Conservation (phyloP, 768 basidiomycete genomes). For the Collybia nuda region DNA sequence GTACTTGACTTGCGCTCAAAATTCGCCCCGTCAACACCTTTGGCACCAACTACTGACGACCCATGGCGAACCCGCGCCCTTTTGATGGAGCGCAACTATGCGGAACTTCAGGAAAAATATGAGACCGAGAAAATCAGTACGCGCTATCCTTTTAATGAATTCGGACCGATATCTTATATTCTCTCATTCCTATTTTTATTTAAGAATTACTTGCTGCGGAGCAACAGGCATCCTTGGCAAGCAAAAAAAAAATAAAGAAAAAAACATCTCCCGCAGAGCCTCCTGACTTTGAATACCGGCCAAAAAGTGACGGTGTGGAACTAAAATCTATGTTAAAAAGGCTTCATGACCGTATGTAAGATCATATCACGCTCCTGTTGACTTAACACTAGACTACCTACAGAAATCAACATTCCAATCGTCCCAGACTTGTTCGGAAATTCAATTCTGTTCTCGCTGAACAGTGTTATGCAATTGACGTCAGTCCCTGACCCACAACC, state of each 20-base stretch:
- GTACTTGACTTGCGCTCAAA: slow-evolving; percentile 37
- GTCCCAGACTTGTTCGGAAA: slow-evolving; percentile 3
- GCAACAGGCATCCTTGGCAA: slow-evolving; percentile 2
- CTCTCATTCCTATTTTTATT: not conserved
- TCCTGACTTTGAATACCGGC: slow-evolving; percentile 9
- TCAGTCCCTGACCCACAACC: slow-evolving; percentile 21
- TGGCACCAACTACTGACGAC: slow-evolving; percentile 17
- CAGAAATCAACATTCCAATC: slow-evolving; percentile 3
- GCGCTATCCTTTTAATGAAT: slow-evolving; percentile 16
- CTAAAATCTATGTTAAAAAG: slow-evolving; percentile 18
- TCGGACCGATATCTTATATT: slow-evolving; percentile 8
- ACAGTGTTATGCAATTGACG: slow-evolving; percentile 26
- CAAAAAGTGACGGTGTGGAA: slow-evolving; percentile 9
- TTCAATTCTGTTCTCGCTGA: slow-evolving; percentile 26
- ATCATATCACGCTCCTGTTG: not conserved
- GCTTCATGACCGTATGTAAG: slow-evolving; percentile 5
- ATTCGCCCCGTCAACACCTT: slow-evolving; percentile 26
- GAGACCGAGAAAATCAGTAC: slow-evolving; percentile 42
- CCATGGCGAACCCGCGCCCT: slow-evolving; percentile 42
- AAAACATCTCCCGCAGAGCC: slow-evolving; percentile 5
- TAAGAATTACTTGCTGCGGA: slow-evolving; percentile 20
- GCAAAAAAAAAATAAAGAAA: slow-evolving; percentile 19
- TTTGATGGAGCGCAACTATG: slow-evolving; percentile 38
- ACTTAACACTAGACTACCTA: not conserved
- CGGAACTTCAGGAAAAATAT: slow-evolving; percentile 35